These are phyloP conservation scores for Neoboletus subvelutipes DNA, from an alignment of 768 basidiomycete species.

Conservation along the genomic window DNA sequence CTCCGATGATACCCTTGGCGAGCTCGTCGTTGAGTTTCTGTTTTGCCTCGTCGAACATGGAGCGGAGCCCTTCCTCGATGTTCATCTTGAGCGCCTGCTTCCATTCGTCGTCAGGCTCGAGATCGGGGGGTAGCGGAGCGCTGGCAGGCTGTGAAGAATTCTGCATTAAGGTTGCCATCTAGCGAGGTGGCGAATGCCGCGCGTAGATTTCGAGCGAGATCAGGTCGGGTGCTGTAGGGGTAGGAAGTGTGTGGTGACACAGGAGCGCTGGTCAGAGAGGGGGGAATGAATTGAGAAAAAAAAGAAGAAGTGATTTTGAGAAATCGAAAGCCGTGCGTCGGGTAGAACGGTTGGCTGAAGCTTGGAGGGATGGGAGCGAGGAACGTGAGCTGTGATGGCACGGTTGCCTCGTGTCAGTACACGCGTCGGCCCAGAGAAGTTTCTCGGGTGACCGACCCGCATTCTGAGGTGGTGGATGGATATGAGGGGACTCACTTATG, in stretches of 20 bases:
- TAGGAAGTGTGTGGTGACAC: neutral
- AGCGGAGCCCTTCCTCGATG: conserved; percentile 47
- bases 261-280: neutral
- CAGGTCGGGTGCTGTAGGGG: neutral
- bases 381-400: conserved; percentile 38
- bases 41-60: conserved; percentile 60
- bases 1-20: conserved; percentile 38
- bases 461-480: neutral
- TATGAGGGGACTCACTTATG: conserved; percentile 15
- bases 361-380: conserved; percentile 22
- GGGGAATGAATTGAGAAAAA: neutral
- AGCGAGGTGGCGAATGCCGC: conserved; percentile 4
- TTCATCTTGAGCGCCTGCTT: conserved; percentile 45
- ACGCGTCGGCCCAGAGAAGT: conserved; percentile 40
- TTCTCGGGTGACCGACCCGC: conserved; percentile 6
- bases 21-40: conserved; percentile 54
- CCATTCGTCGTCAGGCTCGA: conserved; percentile 58
- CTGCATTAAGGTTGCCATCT: conserved; percentile 27
- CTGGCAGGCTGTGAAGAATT: conserved; percentile 12
- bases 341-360: conserved; percentile 8
- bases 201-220: conserved; percentile 6
- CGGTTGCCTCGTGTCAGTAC: conserved; percentile 56
- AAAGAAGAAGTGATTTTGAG: conserved; percentile 2
- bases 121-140: conserved; percentile 20
- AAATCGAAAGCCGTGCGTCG: conserved; percentile 18